phyloP scores from a whole-genome alignment of 2,329 filamentous ascomycete genomes.

The Fusarium longipes region DNA sequence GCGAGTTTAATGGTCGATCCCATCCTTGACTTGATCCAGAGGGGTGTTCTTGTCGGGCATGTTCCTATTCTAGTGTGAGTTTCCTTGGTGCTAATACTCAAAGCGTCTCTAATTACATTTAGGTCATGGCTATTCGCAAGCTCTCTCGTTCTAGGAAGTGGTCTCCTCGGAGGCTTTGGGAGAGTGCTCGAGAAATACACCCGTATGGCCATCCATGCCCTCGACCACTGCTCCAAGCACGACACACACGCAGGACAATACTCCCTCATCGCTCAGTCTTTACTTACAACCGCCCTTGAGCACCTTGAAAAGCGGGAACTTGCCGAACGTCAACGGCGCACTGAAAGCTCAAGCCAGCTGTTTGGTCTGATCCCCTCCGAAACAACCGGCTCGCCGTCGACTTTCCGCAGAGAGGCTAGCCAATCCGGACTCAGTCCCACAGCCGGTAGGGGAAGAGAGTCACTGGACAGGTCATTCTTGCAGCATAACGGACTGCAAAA shows the following conservation, averaged over 20 bases:
- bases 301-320: slow-evolving; percentile 62
- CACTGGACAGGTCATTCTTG: slow-evolving; percentile 45
- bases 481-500: slow-evolving; percentile 46
- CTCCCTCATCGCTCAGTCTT: slow-evolving; percentile 63
- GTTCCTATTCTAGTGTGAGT: slow-evolving; percentile 64
- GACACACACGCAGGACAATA: slow-evolving; percentile 65
- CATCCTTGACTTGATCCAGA: slow-evolving; percentile 58
- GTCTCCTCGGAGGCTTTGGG: slow-evolving; percentile 63
- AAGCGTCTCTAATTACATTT: not conserved
- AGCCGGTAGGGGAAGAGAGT: slow-evolving; percentile 33
- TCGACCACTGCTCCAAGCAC: slow-evolving; percentile 61
- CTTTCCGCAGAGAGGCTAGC: slow-evolving; percentile 18
- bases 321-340: slow-evolving; percentile 59
- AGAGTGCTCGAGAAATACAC: slow-evolving; percentile 63
- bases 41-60: slow-evolving; percentile 55
- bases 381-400: slow-evolving; percentile 19
- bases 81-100: rapidly evolving
- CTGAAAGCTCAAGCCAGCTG: slow-evolving; percentile 63
- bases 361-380: slow-evolving; percentile 60
- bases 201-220: slow-evolving; percentile 58
- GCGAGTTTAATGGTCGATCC: slow-evolving; percentile 65
- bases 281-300: slow-evolving; percentile 59
- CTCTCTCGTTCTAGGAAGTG: slow-evolving; percentile 63
- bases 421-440: slow-evolving; percentile 31
- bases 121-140: slow-evolving; percentile 67